Evolutionary conservation across 257 asterid species (phyloP).

Genomic region (Solanum chaucha): DNA sequence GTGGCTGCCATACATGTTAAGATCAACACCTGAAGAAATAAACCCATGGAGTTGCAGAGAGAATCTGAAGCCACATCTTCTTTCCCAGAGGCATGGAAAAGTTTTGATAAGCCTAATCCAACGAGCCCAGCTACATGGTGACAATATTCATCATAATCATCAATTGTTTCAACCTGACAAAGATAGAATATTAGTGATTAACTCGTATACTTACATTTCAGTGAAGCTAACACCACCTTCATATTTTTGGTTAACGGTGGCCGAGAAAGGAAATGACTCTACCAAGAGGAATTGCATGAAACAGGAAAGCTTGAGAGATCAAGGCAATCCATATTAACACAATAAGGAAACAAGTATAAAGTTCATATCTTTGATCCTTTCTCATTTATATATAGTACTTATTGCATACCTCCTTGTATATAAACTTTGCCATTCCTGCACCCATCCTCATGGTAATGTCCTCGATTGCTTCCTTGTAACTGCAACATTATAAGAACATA

Average conservation of each 20-base stretch:
- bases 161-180: conserved; percentile 73
- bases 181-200: background rate
- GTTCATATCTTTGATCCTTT: background rate
- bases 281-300: background rate
- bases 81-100: conserved; percentile 81
- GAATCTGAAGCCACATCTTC: conserved; percentile 63
- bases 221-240: background rate
- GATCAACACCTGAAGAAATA: conserved; percentile 74
- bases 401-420: conserved; percentile 76
- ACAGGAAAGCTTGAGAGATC: background rate
- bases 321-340: background rate
- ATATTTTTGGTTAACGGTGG: background rate
- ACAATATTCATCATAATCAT: conserved; percentile 93
- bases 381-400: background rate
- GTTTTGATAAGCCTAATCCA: conserved; percentile 82
- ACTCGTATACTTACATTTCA: background rate
- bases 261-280: background rate
- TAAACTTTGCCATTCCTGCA: conserved; percentile 98
- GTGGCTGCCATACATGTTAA: conserved; percentile 2
- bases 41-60: conserved; percentile 89
- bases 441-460: conserved; percentile 98
- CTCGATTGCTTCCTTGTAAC: conserved; percentile 91
- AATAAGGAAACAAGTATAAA: background rate
- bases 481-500: conserved; percentile 22
- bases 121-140: conserved; percentile 98